Base-by-base conservation (phyloP, 176 grass and related monocot species). In the Panicum miliaceum region DNA sequence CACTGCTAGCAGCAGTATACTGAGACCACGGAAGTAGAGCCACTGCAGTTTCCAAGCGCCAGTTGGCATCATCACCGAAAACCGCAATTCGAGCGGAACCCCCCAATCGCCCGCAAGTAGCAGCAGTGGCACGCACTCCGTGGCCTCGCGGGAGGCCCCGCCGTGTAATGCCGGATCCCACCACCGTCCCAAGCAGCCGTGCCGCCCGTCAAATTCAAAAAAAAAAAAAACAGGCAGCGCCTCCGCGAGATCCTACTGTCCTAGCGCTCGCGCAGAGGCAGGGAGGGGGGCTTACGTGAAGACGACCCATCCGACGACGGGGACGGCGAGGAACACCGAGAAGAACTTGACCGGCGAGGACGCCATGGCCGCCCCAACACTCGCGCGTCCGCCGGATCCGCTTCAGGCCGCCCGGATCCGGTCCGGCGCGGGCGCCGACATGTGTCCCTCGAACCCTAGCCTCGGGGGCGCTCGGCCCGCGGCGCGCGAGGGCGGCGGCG, bases 271-370 rank as follows among this genome's bases (percentile, higher is more conserved):
- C 11, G 16, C 40, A 23, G 63, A 26, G 63, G 22, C 23, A 18
- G 27, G 3, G 26, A 73, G 52, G 8, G 19, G 2, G 58, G 71
- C 77, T 93, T 95, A 98, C 93, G 91, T 93, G 86, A 98, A 98
- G 54, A 94, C 78, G 80, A 98, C 86, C 96, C 96, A 98, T 86
- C 91, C 96, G 76, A 95, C 52, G 70, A 91, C 87, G 48, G 96
- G 96, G 65, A 93, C 91, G 35, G 82, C 80, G 50, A 98, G 89
- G 68, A 98, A 93, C 73, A 94, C 87, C 23, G 91, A 92, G 93
- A 98, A 94, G 89, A 98, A 95, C 93, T 98, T 95, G 38, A 93
- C 96, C 57, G 93, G 96, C 56, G 96, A 98, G n/a, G 96, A 98
- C 38, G 96, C 96, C 96, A 98, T 98, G 85, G 36, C 60, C 80